Conservation (phyloP, 805 yeast genomes). For the Saccharomycopsis guyanensis region DNA sequence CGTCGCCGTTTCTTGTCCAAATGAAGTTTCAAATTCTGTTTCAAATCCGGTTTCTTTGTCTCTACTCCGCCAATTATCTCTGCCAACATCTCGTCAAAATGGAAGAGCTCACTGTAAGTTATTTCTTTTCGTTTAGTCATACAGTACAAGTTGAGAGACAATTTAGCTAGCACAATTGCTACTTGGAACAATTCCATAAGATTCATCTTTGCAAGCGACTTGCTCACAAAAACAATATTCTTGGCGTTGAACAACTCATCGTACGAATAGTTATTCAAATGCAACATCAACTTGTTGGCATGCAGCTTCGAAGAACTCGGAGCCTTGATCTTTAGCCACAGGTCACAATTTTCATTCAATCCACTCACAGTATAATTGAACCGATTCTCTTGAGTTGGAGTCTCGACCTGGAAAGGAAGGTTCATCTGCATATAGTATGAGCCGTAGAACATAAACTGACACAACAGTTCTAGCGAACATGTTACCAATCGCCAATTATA, state of each 20-base stretch:
- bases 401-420: constrained; percentile 15
- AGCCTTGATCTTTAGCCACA: constrained; percentile 4
- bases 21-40: constrained; percentile 13
- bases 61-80: constrained; percentile 14
- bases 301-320: not conserved
- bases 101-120: constrained; percentile 13
- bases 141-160: constrained; percentile 8
- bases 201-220: constrained; percentile 5
- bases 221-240: constrained; percentile 9
- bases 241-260: constrained; percentile 18
- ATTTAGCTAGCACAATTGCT: constrained; percentile 12
- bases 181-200: constrained; percentile 17
- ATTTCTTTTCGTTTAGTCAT: not conserved
- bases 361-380: constrained; percentile 12
- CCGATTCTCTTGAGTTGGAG: constrained; percentile 3
- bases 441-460: constrained; percentile 16
- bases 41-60: constrained; percentile 1
- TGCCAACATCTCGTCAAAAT: constrained; percentile 17
- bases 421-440: constrained; percentile 13
- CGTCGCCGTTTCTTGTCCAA: constrained; percentile 2
- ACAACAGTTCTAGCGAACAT: constrained; percentile 13
- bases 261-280: constrained; percentile 15
- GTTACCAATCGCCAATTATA: constrained; percentile 5
- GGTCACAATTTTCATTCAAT: constrained; percentile 14
- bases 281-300: constrained; percentile 7